Base-by-base conservation (phyloP, 495 filamentous ascomycete genomes). In the Hypoxylon cercidicola region DNA sequence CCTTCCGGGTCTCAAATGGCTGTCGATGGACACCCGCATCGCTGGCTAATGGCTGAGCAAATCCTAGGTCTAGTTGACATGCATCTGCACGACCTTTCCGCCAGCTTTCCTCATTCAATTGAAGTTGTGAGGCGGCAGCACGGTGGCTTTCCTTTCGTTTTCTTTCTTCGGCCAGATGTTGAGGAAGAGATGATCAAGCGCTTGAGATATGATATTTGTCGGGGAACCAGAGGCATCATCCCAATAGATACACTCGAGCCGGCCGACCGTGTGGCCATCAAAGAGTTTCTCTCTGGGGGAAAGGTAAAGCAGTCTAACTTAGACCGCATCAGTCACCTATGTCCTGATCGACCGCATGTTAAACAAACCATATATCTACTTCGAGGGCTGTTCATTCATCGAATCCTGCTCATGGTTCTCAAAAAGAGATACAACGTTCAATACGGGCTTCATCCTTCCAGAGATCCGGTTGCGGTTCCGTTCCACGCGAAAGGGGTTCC, bases 401-500 rank as follows among this genome's bases (percentile, higher is more conserved):
- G 70, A 12, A 77, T 81, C 23, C 65, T 79, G 3, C 49, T 79
- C 4, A 69, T 75, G 53, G 62, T 60, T 10, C 64, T 79, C 0
- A 78, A 78, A 40, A 79, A 79, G 52, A 57, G 77, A 21, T 79
- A 70, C 60, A 76, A 75, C 39, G 74, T 79, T 5, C 75, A 78
- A 48, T 79, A 78, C 47, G 77, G 77, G 0, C 56, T 79, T 12
- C 75, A 78, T 41, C 77, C 77, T 15, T 32, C 34, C 7, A 63
- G 69, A 19, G 63, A 79, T 19, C 75, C 77, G 0, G 72, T 77
- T n/a, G 78, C 78, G 13, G 72, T 84, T 32, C 73, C 77, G 25
- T 76, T 73, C 40, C 73, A 80, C n/a, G 81, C 81, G 1, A 84
- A 84, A 60, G 82, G 80, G 0, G 76, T 81, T 34, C 81, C 82